Conservation (phyloP, 1,284 basidiomycete genomes). For the Naganishia sp. region DNA sequence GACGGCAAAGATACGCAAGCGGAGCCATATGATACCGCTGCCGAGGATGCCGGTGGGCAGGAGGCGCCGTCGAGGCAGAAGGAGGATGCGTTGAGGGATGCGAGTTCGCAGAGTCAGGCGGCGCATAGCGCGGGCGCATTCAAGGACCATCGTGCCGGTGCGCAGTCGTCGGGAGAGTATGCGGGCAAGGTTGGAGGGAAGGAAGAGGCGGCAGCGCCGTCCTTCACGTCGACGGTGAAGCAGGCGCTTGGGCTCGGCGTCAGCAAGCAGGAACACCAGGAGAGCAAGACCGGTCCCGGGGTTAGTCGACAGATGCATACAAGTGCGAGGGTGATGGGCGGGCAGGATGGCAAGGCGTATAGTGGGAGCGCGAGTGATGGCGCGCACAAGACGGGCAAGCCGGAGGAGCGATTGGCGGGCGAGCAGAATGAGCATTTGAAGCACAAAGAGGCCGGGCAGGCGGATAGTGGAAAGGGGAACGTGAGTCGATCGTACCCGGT, state of each 20-base stretch:
- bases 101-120: slow-evolving; percentile 26
- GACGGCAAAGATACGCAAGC: slow-evolving; percentile 1
- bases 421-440: slow-evolving; percentile 48
- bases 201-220: slow-evolving; percentile 36
- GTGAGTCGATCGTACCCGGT: too few species aligned
- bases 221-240: slow-evolving; percentile 39
- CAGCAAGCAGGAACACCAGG: slow-evolving; percentile 40
- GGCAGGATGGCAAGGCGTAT: slow-evolving; percentile 34
- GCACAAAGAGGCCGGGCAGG: slow-evolving; percentile 37
- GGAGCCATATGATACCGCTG: slow-evolving; percentile 31
- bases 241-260: slow-evolving; percentile 42
- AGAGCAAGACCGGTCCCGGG: slow-evolving; percentile 39
- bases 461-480: slow-evolving; percentile 43
- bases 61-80: slow-evolving; percentile 24
- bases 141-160: slow-evolving; percentile 33
- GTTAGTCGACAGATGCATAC: slow-evolving; percentile 37
- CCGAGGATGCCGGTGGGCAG: slow-evolving; percentile 26
- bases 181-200: slow-evolving; percentile 39
- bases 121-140: slow-evolving; percentile 32
- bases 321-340: slow-evolving; percentile 34
- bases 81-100: slow-evolving; percentile 17
- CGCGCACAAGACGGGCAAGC: slow-evolving; percentile 1
- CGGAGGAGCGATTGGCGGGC: slow-evolving; percentile 34
- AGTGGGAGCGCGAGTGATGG: slow-evolving; percentile 34
- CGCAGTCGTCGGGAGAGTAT: slow-evolving; percentile 34